Evolutionary conservation across 768 basidiomycete species (phyloP).

Genomic region (Galerina marginata): DNA sequence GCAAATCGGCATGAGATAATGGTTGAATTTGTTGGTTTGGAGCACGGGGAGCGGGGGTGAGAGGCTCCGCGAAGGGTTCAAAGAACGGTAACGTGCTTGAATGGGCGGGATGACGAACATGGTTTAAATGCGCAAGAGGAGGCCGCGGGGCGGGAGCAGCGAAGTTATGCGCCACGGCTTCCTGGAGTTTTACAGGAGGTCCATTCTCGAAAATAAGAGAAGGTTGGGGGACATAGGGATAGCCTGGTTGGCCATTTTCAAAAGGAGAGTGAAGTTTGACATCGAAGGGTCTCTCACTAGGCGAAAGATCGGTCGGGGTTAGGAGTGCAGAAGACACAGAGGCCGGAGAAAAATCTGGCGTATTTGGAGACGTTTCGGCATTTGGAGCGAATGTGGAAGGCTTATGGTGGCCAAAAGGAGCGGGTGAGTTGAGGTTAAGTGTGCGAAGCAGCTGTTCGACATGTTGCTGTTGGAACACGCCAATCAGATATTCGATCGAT

Average conservation of each 20-base stretch:
- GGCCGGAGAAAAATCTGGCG: constrained; percentile 76
- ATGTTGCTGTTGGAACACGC: constrained; percentile 34
- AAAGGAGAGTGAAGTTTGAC: constrained; percentile 58
- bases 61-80: constrained; percentile 56
- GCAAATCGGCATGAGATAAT: constrained; percentile 26
- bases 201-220: constrained; percentile 46
- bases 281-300: constrained; percentile 62
- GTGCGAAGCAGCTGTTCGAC: constrained; percentile 83
- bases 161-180: constrained; percentile 24
- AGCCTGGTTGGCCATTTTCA: constrained; percentile 46
- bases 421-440: constrained; percentile 80
- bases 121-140: constrained; percentile 28
- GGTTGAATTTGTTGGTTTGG: constrained; percentile 26
- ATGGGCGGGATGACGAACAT: constrained; percentile 24
- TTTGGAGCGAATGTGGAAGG: constrained; percentile 46
- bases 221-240: constrained; percentile 51
- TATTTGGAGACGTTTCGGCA: constrained; percentile 52
- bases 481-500: constrained; percentile 26
- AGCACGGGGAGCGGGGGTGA: constrained; percentile 39
- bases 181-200: constrained; percentile 31
- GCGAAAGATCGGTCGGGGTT: constrained; percentile 78
- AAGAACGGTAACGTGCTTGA: constrained; percentile 42
- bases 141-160: constrained; percentile 24
- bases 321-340: constrained; percentile 74
- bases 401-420: constrained; percentile 47